Conservation (phyloP, 495 filamentous ascomycete species). For the Hypomontagnella monticulosa region DNA sequence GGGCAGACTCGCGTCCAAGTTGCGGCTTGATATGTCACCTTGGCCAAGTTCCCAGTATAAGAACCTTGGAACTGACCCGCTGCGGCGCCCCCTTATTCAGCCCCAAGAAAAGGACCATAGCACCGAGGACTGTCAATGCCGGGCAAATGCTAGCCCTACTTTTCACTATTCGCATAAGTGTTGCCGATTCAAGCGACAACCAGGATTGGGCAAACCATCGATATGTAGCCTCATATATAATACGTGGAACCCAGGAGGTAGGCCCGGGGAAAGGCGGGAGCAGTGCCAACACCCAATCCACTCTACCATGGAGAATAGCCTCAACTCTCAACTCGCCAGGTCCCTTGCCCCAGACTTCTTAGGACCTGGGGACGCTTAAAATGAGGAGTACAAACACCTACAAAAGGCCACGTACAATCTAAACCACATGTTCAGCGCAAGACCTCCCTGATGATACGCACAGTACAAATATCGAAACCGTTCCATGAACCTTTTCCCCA, state of each 20-base stretch:
- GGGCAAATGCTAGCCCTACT: background rate
- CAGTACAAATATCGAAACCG: slow-evolving; percentile 19
- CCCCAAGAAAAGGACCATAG: background rate
- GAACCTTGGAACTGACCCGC: background rate
- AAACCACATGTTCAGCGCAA: slow-evolving; percentile 11
- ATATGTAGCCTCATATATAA: background rate
- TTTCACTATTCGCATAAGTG: slow-evolving; percentile 1
- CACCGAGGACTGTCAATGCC: background rate
- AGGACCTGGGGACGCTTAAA: slow-evolving; percentile 4
- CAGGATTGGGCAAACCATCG: too few relatives aligned
- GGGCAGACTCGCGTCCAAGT: slow-evolving; percentile 9
- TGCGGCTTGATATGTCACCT: slow-evolving; percentile 25
- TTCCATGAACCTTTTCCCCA: slow-evolving; percentile 31
- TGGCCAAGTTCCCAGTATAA: slow-evolving; percentile 3
- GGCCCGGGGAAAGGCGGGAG: slow-evolving; percentile 37
- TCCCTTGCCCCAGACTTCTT: slow-evolving; percentile 1
- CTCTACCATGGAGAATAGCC: slow-evolving; percentile 21
- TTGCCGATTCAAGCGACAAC: background rate
- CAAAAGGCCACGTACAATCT: slow-evolving; percentile 23
- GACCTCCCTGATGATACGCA: slow-evolving; percentile 9
- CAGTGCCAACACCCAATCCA: slow-evolving; percentile 12
- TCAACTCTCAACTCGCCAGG: slow-evolving; percentile 3
- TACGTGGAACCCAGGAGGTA: slow-evolving; percentile 6
- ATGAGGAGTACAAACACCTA: too few relatives aligned
- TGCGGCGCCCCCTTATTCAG: slow-evolving; percentile 13